phyloP scores from a whole-genome alignment of 306 rosid genomes.

The Gynostemma pentaphyllum region DNA sequence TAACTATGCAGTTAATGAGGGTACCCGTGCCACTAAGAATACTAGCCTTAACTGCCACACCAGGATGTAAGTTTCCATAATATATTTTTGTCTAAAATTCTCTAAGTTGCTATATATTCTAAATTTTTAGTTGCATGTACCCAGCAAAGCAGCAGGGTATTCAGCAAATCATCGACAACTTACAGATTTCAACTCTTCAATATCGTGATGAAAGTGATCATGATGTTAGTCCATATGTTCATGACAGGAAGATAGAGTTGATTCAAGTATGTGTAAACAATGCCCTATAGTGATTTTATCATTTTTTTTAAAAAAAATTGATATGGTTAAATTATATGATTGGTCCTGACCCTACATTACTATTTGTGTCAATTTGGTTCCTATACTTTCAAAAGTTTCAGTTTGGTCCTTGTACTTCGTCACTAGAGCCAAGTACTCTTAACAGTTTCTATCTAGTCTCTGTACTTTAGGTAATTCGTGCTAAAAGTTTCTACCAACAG shows the following conservation, averaged over 20 bases:
- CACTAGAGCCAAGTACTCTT: too few species aligned
- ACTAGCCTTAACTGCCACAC: constrained; percentile 91
- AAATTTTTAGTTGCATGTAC: constrained; percentile 15
- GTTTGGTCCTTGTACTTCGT: too few species aligned
- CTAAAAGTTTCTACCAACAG: too few species aligned
- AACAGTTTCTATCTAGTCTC: too few species aligned
- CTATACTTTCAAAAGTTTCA: too few species aligned
- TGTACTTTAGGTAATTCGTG: too few species aligned
- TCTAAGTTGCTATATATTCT: constrained; percentile 11
- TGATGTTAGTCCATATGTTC: constrained; percentile 72
- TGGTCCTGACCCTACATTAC: too few species aligned
- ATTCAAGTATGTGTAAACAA: constrained; percentile 44
- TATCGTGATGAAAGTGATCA: constrained; percentile 66
- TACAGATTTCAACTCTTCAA: constrained; percentile 69
- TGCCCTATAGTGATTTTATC: constrained; percentile 14
- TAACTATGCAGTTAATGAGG: constrained; percentile 51
- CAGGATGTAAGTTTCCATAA: constrained; percentile 54
- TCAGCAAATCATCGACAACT: constrained; percentile 79
- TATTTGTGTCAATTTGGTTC: too few species aligned
- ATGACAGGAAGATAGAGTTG: constrained; percentile 78
- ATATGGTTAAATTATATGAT: too few species aligned
- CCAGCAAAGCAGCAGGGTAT: constrained; percentile 88
- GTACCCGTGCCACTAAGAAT: constrained; percentile 68
- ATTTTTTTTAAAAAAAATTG: too few species aligned
- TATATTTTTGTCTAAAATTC: not conserved